A percentile compares a stretch with the other conserved stretches of the same genome.
Evolutionary conservation across 805 yeast genomes (phyloP).

Genomic region (Hermanozyma aechmeae): DNA sequence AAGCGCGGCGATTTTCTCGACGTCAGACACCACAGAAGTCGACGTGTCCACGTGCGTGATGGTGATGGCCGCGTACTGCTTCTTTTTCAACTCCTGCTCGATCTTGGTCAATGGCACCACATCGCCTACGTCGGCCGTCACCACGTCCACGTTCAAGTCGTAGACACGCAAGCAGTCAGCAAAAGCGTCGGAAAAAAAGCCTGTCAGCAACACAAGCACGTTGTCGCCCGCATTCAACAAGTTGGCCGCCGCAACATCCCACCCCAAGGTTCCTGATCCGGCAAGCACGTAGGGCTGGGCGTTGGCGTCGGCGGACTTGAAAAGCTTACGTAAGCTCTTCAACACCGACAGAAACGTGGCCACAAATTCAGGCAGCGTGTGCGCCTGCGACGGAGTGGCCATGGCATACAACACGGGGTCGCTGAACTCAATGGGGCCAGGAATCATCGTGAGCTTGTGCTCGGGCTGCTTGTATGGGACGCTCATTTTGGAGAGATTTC

Average conservation of each 20-base stretch:
- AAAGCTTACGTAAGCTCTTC: conserved; percentile 59
- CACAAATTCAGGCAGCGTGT: conserved; percentile 79
- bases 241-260: conserved; percentile 85
- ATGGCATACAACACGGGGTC: conserved; percentile 71
- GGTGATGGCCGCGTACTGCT: conserved; percentile 60
- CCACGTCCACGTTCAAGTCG: conserved; percentile 66
- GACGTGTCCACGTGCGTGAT: conserved; percentile 96
- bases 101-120: conserved; percentile 49
- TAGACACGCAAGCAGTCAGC: conserved; percentile 67
- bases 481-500: too few species aligned
- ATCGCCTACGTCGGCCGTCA: conserved; percentile 69
- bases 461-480: conserved; percentile 31
- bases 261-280: conserved; percentile 92
- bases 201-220: conserved; percentile 79
- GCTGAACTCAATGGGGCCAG: conserved; percentile 83
- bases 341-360: conserved; percentile 62
- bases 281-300: conserved; percentile 77
- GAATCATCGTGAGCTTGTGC: conserved; percentile 52
- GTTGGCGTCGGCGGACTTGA: conserved; percentile 54
- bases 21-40: conserved; percentile 80
- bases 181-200: conserved; percentile 79
- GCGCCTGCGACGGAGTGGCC: conserved; percentile 81
- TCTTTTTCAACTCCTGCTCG: conserved; percentile 42
- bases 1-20: conserved; percentile 50
- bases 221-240: conserved; percentile 54